Percentiles rank a stretch among this genome's conserved stretches.
Evolutionary conservation across 768 basidiomycete genomes (phyloP).

Genomic region (Clavulina sp.): DNA sequence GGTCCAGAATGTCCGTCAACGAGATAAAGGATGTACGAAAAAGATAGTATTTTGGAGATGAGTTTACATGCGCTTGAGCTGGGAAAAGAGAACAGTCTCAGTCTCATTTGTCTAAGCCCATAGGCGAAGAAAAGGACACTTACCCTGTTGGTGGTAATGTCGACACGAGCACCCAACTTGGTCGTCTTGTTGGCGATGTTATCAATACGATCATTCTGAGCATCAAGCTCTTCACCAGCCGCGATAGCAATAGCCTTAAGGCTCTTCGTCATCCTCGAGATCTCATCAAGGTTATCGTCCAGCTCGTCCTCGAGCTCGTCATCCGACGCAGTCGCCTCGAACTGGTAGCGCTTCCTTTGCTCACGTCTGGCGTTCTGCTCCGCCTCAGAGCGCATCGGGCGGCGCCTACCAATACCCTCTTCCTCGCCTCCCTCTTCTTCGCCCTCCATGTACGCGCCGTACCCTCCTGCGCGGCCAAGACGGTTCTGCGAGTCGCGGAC

Average conservation of each 20-base stretch:
- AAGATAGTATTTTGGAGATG: too few relatives aligned
- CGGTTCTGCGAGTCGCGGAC: slow-evolving; percentile 77
- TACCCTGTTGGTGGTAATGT: slow-evolving; percentile 70
- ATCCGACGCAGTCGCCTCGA: slow-evolving; percentile 78
- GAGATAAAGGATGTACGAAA: too few relatives aligned
- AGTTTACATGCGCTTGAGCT: too few relatives aligned
- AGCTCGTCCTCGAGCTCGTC: slow-evolving; percentile 91
- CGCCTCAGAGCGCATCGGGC: slow-evolving; percentile 30
- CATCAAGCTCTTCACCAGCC: slow-evolving; percentile 78
- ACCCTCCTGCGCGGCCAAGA: slow-evolving; percentile 54
- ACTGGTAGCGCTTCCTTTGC: slow-evolving; percentile 71
- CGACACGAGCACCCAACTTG: slow-evolving; percentile 53
- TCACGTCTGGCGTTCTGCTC: slow-evolving; percentile 43
- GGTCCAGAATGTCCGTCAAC: too few relatives aligned
- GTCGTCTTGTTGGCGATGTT: slow-evolving; percentile 65
- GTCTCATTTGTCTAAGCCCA: too few relatives aligned
- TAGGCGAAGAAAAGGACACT: too few relatives aligned
- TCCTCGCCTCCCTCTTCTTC: slow-evolving; percentile 22
- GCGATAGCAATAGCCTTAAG: slow-evolving; percentile 63
- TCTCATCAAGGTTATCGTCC: slow-evolving; percentile 80
- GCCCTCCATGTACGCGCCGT: slow-evolving; percentile 31
- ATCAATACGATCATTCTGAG: slow-evolving; percentile 67
- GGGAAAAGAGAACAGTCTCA: too few relatives aligned
- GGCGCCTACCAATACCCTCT: slow-evolving; percentile 21
- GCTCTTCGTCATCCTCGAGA: slow-evolving; percentile 54